Evolutionary conservation across 2,329 filamentous ascomycete species (phyloP), one percentile per base, ranked within the genome.

Genomic region (Dichotomopilus funicola): DNA sequence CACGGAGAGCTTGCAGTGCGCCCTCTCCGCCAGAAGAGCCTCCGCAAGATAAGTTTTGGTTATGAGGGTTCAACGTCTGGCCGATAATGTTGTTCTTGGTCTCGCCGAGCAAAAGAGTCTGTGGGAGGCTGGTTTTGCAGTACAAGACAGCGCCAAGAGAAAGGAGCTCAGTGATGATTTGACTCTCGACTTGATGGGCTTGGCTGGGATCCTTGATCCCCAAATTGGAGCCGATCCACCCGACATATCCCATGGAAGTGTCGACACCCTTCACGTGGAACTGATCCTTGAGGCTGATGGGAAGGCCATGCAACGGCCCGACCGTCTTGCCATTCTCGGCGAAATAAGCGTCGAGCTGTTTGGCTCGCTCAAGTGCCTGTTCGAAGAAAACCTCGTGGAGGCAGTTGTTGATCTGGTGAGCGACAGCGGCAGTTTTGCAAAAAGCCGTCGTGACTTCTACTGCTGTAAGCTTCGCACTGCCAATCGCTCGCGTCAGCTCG

Each of bases 301-400:
- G 82, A 0, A 87, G 71, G 6, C 83, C 83, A 63, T 86, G 82
- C 0, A 87, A 71, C 1, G 83, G 82, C 0, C 83, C 83, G 2
- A 79, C 64, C 1, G 76, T 70, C 48, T 66, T 68, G 0, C 70
- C 71, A 31, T 75, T 67, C 13, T 71, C 59, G 8, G 66, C 66
- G 35, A 71, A 73, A 58, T 79, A 70, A 0, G 68, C 65, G 54
- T 82, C 80, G 0, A 82, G 71, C 27, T 71, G 62, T n/a, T 68
- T 65, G 0, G 78, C 79, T 10, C 71, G 71, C n/a, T 70, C 55
- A 0, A 82, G 41, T 1, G 80, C 81, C 7, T 71, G 63, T 2
- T 73, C 69, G 61, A 80, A 78, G 46, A 80, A 73, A 34, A 77
- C 75, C 53, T 83, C 79, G 0, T 75, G 76, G 3, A 81, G 63